These are phyloP conservation scores for Diplogelasinospora grovesii DNA, from an alignment of 495 filamentous ascomycete genomes.

Conservation along the genomic window DNA sequence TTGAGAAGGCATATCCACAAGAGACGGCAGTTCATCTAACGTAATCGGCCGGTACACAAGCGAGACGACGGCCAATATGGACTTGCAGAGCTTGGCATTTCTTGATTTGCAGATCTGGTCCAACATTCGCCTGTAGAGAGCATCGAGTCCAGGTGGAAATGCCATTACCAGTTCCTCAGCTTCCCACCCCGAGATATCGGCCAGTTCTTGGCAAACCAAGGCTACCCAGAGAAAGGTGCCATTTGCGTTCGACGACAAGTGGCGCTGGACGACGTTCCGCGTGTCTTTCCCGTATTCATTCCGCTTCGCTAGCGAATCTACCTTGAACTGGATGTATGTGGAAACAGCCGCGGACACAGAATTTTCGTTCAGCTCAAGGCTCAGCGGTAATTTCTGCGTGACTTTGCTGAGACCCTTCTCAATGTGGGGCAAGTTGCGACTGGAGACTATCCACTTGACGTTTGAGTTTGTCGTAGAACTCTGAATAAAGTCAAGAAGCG, in stretches of 20 bases:
- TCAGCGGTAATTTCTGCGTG: conserved; percentile 12
- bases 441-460: conserved; percentile 35
- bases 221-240: conserved; percentile 32
- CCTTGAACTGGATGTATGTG: conserved; percentile 28
- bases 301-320: conserved; percentile 13
- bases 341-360: conserved; percentile 15
- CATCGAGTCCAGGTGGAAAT: conserved; percentile 11
- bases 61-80: conserved; percentile 7
- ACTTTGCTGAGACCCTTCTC: conserved; percentile 17
- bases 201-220: conserved; percentile 21
- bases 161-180: conserved; percentile 1
- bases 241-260: conserved; percentile 17
- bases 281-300: conserved; percentile 11
- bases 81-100: conserved; percentile 7
- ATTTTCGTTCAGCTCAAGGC: conserved; percentile 23
- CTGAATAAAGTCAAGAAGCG: conserved; percentile 26
- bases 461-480: conserved; percentile 9
- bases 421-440: conserved; percentile 31
- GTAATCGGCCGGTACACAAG: conserved; percentile 14
- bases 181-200: not conserved
- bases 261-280: conserved; percentile 10
- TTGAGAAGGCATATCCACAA: conserved; percentile 3
- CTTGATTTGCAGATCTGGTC: conserved; percentile 3
- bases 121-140: conserved; percentile 21
- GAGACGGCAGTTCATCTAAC: conserved; percentile 13